A percentile compares a stretch with the other conserved stretches of the same genome.
Evolutionary conservation across 345 rosid species (phyloP).

Genomic region (Citrus hindsii): DNA sequence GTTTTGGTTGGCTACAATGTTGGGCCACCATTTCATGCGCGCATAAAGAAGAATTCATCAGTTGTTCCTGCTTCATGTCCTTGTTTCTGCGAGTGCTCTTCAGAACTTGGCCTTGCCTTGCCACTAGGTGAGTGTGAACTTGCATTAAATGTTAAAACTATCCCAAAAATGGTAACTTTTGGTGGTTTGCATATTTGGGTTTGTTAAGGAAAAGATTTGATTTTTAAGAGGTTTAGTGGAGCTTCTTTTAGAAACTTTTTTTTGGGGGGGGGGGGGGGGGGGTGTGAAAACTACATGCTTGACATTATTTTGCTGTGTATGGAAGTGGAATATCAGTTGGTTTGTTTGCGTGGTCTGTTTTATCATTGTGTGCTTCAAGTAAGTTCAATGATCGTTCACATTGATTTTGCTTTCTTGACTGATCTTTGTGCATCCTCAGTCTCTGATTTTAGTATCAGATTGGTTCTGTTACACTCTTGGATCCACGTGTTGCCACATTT

Average conservation of each 20-base stretch:
- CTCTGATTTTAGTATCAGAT: neutral
- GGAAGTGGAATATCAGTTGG: neutral
- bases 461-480: neutral
- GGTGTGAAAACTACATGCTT: neutral
- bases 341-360: neutral
- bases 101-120: slow-evolving; percentile 13
- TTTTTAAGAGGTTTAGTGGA: neutral
- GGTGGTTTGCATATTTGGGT: neutral
- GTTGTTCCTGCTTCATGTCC: slow-evolving; percentile 20
- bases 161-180: neutral
- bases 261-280: neutral
- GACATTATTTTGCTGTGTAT: neutral
- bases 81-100: slow-evolving; percentile 39
- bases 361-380: neutral
- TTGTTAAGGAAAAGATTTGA: neutral
- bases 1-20: slow-evolving; percentile 22
- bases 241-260: neutral
- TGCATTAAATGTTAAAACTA: neutral
- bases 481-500: neutral
- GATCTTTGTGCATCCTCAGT: neutral
- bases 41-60: slow-evolving; percentile 18
- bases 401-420: neutral
- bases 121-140: slow-evolving; percentile 28
- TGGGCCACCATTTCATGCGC: slow-evolving; percentile 14
- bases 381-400: neutral